phyloP scores from a whole-genome alignment of 1,139 yeast species.

The Scheffersomyces insectosa region DNA sequence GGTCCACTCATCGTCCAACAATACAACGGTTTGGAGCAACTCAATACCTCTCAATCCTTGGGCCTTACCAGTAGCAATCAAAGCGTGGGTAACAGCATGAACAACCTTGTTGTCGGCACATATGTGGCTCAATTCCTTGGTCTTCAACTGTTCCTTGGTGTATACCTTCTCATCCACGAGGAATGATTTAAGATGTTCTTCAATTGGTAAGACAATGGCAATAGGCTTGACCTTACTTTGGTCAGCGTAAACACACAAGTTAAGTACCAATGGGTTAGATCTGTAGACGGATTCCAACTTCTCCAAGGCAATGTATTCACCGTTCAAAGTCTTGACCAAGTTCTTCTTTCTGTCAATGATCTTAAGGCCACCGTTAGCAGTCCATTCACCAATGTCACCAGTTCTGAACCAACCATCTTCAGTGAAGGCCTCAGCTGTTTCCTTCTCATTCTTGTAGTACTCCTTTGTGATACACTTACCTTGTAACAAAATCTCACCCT shows the following conservation, averaged over 20 bases:
- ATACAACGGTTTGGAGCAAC: conserved; percentile 72
- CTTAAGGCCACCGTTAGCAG: conserved; percentile 71
- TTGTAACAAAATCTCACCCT: conserved; percentile 85
- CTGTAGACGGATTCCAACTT: conserved; percentile 86
- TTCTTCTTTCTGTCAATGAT: conserved; percentile 96
- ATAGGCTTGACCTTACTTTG: conserved; percentile 83
- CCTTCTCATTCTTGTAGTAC: conserved; percentile 82
- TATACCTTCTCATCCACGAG: conserved; percentile 57
- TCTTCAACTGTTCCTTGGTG: conserved; percentile 47
- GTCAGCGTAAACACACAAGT: conserved; percentile 94
- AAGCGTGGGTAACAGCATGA: conserved; percentile 54
- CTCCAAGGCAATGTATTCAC: conserved; percentile 97
- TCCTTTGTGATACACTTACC: conserved; percentile 75
- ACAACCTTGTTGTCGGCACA: conserved; percentile 59
- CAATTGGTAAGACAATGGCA: conserved; percentile 86
- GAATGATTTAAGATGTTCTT: conserved; percentile 55
- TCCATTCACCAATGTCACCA: conserved; percentile 98
- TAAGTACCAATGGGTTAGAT: conserved; percentile 72
- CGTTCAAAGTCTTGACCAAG: conserved; percentile 91
- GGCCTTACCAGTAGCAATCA: conserved; percentile 72
- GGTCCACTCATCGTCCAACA: conserved; percentile 94
- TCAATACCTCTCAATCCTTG: conserved; percentile 89
- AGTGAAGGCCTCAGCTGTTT: conserved; percentile 75
- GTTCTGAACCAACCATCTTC: conserved; percentile 94
- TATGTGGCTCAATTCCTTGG: conserved; percentile 46